Evolutionary conservation across 768 basidiomycete species (phyloP).

Genomic region (Russula foetens): DNA sequence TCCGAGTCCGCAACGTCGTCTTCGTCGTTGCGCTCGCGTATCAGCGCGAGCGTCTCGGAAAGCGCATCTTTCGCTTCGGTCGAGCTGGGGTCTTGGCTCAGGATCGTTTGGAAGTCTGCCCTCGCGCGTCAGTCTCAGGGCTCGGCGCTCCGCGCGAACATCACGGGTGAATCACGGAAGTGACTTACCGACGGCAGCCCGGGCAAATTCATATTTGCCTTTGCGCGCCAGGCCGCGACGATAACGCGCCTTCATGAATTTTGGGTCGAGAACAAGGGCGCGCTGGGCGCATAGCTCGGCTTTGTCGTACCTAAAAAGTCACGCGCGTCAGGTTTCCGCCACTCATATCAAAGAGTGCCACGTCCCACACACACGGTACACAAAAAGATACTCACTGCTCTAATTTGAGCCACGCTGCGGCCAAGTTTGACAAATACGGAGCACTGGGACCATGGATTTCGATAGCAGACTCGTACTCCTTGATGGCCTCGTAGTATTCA

Average conservation of each 20-base stretch:
- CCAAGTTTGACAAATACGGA: slow-evolving; percentile 35
- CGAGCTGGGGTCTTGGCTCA: slow-evolving; percentile 25
- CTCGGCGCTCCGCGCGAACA: too few species aligned
- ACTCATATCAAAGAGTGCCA: too few species aligned
- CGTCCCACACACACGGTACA: not conserved
- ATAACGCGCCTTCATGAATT: slow-evolving; percentile 30
- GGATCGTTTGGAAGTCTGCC: slow-evolving; percentile 26
- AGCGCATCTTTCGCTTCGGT: slow-evolving; percentile 21
- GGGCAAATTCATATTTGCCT: slow-evolving; percentile 20
- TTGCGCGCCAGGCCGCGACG: slow-evolving; percentile 30
- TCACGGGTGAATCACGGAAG: too few species aligned
- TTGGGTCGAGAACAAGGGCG: slow-evolving; percentile 23
- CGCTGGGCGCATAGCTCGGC: not conserved
- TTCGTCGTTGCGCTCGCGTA: not conserved
- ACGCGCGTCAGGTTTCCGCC: not conserved
- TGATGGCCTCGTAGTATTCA: slow-evolving; percentile 32
- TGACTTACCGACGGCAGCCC: slow-evolving; percentile 23
- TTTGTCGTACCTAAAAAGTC: not conserved
- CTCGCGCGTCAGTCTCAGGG: not conserved
- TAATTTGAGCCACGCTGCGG: slow-evolving; percentile 36
- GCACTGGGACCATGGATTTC: slow-evolving; percentile 32
- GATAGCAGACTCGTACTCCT: slow-evolving; percentile 35
- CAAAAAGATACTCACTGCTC: slow-evolving; percentile 21
- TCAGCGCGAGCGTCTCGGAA: not conserved
- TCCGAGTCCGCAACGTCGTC: slow-evolving; percentile 13